These are phyloP conservation scores for Termitomyces sp. DNA, from an alignment of 768 basidiomycete species.

Conservation along the genomic window DNA sequence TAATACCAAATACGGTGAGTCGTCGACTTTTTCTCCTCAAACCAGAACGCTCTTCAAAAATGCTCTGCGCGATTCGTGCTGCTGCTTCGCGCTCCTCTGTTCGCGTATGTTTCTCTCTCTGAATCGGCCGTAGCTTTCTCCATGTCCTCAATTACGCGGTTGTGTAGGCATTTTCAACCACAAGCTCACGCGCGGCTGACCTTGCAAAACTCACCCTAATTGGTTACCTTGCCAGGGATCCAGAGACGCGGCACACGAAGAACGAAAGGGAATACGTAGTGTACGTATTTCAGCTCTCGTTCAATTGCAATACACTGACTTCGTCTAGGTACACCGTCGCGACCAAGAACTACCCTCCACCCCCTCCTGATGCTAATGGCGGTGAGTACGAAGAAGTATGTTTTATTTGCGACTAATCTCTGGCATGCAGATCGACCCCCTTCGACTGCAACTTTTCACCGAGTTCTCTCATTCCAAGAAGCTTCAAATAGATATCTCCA, in stretches of 20 bases:
- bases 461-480: slow-evolving; percentile 70
- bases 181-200: slow-evolving; percentile 51
- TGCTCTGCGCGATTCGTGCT: slow-evolving; percentile 53
- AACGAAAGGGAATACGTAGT: slow-evolving; percentile 75
- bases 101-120: slow-evolving; percentile 41
- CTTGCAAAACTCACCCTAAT: slow-evolving; percentile 76
- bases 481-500: slow-evolving; percentile 59
- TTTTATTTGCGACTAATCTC: background rate
- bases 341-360: slow-evolving; percentile 60
- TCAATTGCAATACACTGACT: background rate
- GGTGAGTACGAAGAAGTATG: slow-evolving; percentile 36
- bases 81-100: slow-evolving; percentile 35
- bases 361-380: slow-evolving; percentile 57
- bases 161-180: slow-evolving; percentile 63
- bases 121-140: slow-evolving; percentile 2
- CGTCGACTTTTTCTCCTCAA: background rate
- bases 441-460: slow-evolving; percentile 68
- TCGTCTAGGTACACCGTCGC: slow-evolving; percentile 69
- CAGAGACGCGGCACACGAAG: slow-evolving; percentile 66
- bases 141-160: slow-evolving; percentile 1
- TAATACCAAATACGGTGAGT: slow-evolving; percentile 17
- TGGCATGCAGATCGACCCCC: slow-evolving; percentile 44
- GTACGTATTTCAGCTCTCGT: slow-evolving; percentile 38
- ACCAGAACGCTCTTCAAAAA: slow-evolving; percentile 20
- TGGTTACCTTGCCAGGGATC: slow-evolving; percentile 69